Evolutionary conservation across 331 rosid species (phyloP).

Genomic region (Ulmus americana): DNA sequence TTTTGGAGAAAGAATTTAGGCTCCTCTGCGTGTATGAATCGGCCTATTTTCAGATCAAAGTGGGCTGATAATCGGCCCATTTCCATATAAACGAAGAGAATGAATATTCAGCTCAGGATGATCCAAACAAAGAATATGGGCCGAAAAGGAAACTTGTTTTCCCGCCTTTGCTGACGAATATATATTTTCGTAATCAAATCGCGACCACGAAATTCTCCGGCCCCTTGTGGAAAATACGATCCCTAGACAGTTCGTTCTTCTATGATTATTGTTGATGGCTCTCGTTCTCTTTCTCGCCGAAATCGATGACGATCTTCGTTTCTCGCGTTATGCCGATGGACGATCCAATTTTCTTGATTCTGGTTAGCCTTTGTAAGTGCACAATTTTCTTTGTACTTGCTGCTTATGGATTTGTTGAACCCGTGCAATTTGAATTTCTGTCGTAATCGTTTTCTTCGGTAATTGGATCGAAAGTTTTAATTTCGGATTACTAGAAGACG

Average conservation of each 20-base stretch:
- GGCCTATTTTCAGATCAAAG: too few relatives aligned
- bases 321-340: background rate
- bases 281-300: background rate
- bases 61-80: too few relatives aligned
- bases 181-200: background rate
- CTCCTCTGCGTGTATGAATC: too few relatives aligned
- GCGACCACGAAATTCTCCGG: too few relatives aligned
- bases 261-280: background rate
- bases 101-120: too few relatives aligned
- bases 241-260: background rate
- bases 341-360: background rate
- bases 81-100: too few relatives aligned
- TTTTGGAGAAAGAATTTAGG: too few relatives aligned
- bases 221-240: too few relatives aligned
- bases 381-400: background rate
- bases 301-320: background rate
- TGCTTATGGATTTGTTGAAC: constrained; percentile 4
- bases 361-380: constrained; percentile 12
- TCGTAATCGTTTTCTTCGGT: too few relatives aligned
- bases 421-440: background rate
- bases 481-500: too few relatives aligned
- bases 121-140: too few relatives aligned
- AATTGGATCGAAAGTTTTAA: too few relatives aligned
- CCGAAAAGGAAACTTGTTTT: background rate
- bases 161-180: constrained; percentile 13